Conservation (phyloP, 192 early-diverging fungal genomes). For the Coemansia sp. region DNA sequence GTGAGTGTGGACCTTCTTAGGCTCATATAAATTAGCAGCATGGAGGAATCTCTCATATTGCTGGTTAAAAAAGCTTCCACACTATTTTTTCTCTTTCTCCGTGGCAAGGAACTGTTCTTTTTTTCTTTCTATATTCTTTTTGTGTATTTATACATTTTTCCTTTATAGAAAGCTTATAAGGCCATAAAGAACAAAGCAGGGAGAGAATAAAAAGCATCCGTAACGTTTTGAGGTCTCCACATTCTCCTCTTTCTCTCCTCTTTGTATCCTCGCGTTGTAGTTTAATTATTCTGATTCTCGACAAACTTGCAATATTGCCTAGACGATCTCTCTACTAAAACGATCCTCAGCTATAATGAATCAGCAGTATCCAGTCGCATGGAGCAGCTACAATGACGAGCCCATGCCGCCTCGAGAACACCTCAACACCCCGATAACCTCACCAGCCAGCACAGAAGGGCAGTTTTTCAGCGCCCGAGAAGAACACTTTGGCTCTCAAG, state of each 20-base stretch:
- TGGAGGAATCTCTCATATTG: no score
- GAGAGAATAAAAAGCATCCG: no score
- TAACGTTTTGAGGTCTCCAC: neutral
- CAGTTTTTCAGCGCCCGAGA: conserved; percentile 12
- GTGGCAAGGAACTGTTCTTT: neutral
- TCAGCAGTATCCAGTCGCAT: neutral
- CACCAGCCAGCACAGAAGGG: conserved; percentile 10
- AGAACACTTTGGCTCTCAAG: neutral
- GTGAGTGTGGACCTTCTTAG: no score
- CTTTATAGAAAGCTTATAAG: no score
- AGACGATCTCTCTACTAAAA: no score
- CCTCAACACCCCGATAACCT: conserved; percentile 12
- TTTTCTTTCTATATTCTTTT: conserved; percentile 1
- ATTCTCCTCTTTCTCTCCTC: neutral
- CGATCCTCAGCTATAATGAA: no score
- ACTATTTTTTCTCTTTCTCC: no score
- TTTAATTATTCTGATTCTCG: neutral
- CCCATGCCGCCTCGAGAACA: conserved; percentile 13
- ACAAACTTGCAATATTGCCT: neutral
- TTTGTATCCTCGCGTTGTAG: neutral
- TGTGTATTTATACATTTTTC: no score
- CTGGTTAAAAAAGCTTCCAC: no score
- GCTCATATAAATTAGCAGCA: no score
- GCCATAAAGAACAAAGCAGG: no score
- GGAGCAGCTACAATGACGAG: conserved; percentile 16